A percentile compares a stretch with the other conserved stretches of the same genome.
Evolutionary conservation across 495 filamentous ascomycete genomes (phyloP).

Genomic region (Lasiosphaeria ovina): DNA sequence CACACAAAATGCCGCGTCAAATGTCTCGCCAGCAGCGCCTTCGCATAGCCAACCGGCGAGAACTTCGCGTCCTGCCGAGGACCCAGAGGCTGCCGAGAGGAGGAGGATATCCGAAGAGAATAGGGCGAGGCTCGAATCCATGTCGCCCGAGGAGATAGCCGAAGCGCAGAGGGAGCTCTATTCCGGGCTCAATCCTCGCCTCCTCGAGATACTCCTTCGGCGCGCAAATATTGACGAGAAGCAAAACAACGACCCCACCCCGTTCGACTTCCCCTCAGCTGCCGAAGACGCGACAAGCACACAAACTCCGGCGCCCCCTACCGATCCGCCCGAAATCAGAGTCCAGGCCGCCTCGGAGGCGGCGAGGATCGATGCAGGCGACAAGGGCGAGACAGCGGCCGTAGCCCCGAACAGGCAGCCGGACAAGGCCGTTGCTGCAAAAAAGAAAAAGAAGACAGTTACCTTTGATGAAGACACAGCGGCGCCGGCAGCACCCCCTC

Average conservation of each 20-base stretch:
- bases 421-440: not conserved
- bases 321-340: conserved; percentile 14
- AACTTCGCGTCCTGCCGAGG: conserved; percentile 6
- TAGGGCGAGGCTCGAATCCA: conserved; percentile 64
- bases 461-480: conserved; percentile 28
- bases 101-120: conserved; percentile 79
- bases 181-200: conserved; percentile 60
- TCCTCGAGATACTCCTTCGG: conserved; percentile 74
- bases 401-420: not conserved
- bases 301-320: conserved; percentile 11
- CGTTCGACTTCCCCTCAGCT: conserved; percentile 30
- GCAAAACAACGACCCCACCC: conserved; percentile 26
- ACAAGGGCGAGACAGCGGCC: not conserved
- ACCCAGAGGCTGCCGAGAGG: conserved; percentile 53
- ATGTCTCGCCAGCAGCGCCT: not conserved
- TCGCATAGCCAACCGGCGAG: not conserved
- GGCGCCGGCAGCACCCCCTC: conserved; percentile 17
- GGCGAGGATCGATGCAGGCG: not conserved
- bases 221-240: conserved; percentile 74
- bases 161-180: conserved; percentile 73
- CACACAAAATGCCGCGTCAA: not conserved
- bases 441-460: conserved; percentile 26
- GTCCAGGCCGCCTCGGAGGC: conserved; percentile 20
- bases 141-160: conserved; percentile 81
- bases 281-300: conserved; percentile 20